These are phyloP conservation scores for Plectosphaerella sp. DNA, from an alignment of 2,329 filamentous ascomycete genomes.

Conservation along the genomic window DNA sequence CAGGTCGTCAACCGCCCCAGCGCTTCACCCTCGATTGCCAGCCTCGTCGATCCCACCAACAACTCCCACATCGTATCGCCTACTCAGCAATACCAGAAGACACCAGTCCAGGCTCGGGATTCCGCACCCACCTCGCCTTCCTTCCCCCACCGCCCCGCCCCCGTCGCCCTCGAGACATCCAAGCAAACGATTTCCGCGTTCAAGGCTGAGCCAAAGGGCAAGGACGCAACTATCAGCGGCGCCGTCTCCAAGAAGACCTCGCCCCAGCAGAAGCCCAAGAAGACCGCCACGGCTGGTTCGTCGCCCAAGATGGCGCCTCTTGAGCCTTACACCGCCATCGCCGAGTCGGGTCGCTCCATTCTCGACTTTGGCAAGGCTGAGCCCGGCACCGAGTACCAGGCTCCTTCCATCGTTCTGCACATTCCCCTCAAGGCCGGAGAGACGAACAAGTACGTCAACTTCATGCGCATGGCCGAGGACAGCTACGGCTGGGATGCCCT, in stretches of 20 bases:
- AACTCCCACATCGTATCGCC: conserved; percentile 27
- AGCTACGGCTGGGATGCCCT: conserved; percentile 92
- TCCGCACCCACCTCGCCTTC: conserved; percentile 40
- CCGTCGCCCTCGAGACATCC: conserved; percentile 31
- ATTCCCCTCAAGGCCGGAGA: conserved; percentile 71
- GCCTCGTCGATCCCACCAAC: conserved; percentile 69
- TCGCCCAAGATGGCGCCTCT: conserved; percentile 46
- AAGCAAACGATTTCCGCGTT: conserved; percentile 26
- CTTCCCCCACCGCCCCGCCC: conserved; percentile 27
- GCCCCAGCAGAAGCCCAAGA: conserved; percentile 41
- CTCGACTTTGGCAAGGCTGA: conserved; percentile 57
- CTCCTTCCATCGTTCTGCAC: conserved; percentile 77
- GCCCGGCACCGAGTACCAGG: conserved; percentile 53
- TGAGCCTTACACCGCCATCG: conserved; percentile 38
- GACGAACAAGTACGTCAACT: conserved; percentile 90
- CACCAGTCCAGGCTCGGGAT: conserved; percentile 16
- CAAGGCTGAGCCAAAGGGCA: conserved; percentile 9
- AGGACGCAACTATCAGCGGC: conserved; percentile 7
- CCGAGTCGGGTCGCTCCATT: conserved; percentile 42
- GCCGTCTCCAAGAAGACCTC: conserved; percentile 38
- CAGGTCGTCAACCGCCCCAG: conserved; percentile 62
- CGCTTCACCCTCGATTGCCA: conserved; percentile 86
- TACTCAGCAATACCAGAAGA: conserved; percentile 20
- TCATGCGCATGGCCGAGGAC: conserved; percentile 88
- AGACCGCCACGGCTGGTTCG: conserved; percentile 33